Evolutionary conservation across 371 early-diverging fungal species (phyloP).

Genomic region (Mortierella sp.): DNA sequence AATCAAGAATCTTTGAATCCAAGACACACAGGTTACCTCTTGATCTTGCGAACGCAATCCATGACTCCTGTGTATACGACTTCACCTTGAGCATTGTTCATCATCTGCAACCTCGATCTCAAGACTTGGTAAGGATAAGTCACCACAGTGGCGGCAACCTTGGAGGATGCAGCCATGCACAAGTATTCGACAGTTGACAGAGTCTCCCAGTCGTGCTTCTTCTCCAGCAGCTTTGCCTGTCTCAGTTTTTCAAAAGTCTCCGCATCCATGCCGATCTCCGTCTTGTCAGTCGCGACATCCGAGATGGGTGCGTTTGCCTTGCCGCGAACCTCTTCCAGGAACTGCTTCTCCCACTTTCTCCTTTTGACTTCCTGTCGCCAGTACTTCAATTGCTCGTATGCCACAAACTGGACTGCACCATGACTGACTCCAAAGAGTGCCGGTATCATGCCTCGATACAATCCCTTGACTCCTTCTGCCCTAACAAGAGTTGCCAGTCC

Average conservation of each 20-base stretch:
- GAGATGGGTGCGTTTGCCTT: conserved; percentile 8
- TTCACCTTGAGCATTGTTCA: conserved; percentile 33
- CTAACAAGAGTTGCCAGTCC: conserved; percentile 4
- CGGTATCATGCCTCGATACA: conserved; percentile 90
- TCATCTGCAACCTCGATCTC: conserved; percentile 86
- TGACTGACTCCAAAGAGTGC: conserved; percentile 93
- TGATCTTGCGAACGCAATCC: conserved; percentile 79
- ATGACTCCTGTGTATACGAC: conserved; percentile 72
- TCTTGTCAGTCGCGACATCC: neutral
- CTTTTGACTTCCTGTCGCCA: conserved; percentile 61
- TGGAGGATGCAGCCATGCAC: conserved; percentile 88
- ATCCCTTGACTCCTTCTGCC: conserved; percentile 83
- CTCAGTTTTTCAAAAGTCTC: conserved; percentile 23
- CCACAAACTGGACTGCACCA: conserved; percentile 97
- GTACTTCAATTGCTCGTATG: conserved; percentile 94
- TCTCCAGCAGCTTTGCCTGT: conserved; percentile 27
- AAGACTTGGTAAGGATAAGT: conserved; percentile 98
- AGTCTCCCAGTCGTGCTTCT: conserved; percentile 54
- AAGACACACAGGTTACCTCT: too few relatives aligned
- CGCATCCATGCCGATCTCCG: conserved; percentile 21
- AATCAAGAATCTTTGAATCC: too few relatives aligned
- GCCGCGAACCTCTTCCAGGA: conserved; percentile 36
- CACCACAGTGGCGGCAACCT: conserved; percentile 84
- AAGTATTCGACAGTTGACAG: conserved; percentile 79
- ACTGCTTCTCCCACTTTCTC: conserved; percentile 45